Evolutionary conservation across 1,139 yeast species (phyloP).

Genomic region (Zhuliangozyma blackwelliae): DNA sequence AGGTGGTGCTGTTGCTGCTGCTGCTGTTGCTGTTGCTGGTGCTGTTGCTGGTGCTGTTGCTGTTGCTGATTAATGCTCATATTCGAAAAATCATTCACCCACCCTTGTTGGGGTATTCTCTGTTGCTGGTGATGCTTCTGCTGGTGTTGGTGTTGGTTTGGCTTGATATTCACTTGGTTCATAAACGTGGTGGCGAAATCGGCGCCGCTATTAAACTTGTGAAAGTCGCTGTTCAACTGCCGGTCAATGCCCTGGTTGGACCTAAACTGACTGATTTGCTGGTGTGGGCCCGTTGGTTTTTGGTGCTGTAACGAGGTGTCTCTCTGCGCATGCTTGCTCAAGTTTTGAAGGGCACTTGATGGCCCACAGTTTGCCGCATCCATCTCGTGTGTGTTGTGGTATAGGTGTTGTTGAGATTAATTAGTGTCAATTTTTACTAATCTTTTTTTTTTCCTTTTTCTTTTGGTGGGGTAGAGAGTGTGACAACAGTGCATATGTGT

Average conservation of each 20-base stretch:
- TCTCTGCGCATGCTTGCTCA: constrained; percentile 29
- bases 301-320: constrained; percentile 32
- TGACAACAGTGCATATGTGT: too few species aligned
- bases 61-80: constrained; percentile 15
- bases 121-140: constrained; percentile 7
- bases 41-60: constrained; percentile 6
- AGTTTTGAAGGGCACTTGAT: constrained; percentile 31
- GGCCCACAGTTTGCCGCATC: constrained; percentile 37
- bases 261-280: constrained; percentile 1
- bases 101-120: constrained; percentile 12
- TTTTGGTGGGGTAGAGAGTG: too few species aligned
- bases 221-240: constrained; percentile 32
- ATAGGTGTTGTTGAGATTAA: too few species aligned
- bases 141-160: constrained; percentile 4
- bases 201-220: constrained; percentile 21
- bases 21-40: constrained; percentile 6
- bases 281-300: constrained; percentile 8
- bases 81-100: constrained; percentile 35
- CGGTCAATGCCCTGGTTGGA: constrained; percentile 17
- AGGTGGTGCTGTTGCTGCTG: constrained; percentile 6
- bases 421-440: too few species aligned
- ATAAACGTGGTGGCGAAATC: constrained; percentile 21
- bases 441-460: too few species aligned
- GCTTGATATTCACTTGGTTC: constrained; percentile 11
- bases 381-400: constrained; percentile 16